Conservation (phyloP, 352 stramenopile genomes). For the Pythium scleroteichum region DNA sequence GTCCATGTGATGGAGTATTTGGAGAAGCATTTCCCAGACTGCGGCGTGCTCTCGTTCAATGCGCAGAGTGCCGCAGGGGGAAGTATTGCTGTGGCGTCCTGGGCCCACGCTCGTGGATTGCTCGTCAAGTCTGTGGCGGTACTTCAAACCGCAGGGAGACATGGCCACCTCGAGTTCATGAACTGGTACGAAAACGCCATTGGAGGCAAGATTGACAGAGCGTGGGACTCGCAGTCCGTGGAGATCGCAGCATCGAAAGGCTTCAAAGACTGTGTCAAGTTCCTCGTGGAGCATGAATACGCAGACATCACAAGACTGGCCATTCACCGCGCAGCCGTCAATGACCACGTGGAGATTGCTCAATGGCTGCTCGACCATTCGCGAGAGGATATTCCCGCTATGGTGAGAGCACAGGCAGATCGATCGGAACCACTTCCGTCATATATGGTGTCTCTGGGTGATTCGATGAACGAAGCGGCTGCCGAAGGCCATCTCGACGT, state of each 20-base stretch:
- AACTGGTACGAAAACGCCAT: conserved; percentile 2
- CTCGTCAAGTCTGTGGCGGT: neutral
- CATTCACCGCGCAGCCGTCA: neutral
- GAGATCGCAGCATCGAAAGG: neutral
- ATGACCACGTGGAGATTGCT: neutral
- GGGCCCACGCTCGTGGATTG: neutral
- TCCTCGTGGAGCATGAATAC: neutral
- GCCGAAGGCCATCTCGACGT: conserved; percentile 1
- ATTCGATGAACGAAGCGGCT: neutral
- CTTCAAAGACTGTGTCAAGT: neutral
- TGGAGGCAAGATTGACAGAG: neutral
- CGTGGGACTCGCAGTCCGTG: neutral
- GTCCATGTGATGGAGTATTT: too few relatives aligned
- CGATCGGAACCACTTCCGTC: neutral
- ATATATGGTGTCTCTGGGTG: neutral
- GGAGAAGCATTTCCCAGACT: too few relatives aligned
- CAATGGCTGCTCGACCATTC: neutral
- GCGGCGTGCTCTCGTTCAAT: too few relatives aligned
- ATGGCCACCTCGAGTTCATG: conserved; percentile 14
- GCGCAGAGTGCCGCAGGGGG: conserved; percentile 3
- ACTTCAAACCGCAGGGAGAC: neutral
- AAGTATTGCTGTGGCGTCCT: conserved; percentile 6
- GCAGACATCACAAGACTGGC: neutral
- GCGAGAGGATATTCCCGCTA: neutral
- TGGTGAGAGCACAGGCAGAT: neutral